Percentiles rank a stretch among this genome's conserved stretches.
Conservation (phyloP, 2,329 filamentous ascomycete genomes). For the Xylaria sp. region DNA sequence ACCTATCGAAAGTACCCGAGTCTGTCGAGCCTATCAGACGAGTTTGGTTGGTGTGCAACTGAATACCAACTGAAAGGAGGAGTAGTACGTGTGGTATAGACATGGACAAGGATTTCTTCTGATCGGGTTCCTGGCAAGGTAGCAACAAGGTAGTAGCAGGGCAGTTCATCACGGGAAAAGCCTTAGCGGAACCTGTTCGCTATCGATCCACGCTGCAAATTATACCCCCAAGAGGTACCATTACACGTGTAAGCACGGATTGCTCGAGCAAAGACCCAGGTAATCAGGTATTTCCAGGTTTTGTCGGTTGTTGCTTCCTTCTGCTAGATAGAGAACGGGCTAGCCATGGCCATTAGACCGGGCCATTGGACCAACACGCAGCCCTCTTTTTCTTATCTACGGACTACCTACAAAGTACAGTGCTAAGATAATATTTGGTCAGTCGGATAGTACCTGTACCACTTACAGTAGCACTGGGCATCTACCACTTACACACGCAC, state of each 20-base stretch:
- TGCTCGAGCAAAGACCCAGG: background rate
- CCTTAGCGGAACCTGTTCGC: constrained; percentile 13
- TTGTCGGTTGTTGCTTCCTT: constrained; percentile 10
- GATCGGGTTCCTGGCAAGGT: constrained; percentile 12
- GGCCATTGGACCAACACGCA: constrained; percentile 14
- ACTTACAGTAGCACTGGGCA: too few species aligned
- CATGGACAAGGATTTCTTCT: constrained; percentile 18
- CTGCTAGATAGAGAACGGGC: background rate
- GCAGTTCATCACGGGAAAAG: constrained; percentile 16
- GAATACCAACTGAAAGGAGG: background rate
- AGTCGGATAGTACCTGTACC: too few species aligned
- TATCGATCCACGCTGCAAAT: constrained; percentile 24
- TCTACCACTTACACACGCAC: background rate
- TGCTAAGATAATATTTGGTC: constrained; percentile 7
- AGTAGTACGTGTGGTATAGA: background rate
- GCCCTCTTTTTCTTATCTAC: constrained; percentile 2
- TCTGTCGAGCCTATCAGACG: constrained; percentile 10
- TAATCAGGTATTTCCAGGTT: too few species aligned
- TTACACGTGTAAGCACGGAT: constrained; percentile 7
- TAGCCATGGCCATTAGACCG: constrained; percentile 14
- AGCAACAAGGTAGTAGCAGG: constrained; percentile 5
- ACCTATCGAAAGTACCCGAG: background rate
- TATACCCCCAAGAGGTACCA: background rate
- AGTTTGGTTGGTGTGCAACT: constrained; percentile 14
- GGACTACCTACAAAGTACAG: background rate